A percentile compares a stretch with the other conserved stretches of the same genome.
Conservation (phyloP, 2,329 filamentous ascomycete species). For the Colletotrichum lupini region DNA sequence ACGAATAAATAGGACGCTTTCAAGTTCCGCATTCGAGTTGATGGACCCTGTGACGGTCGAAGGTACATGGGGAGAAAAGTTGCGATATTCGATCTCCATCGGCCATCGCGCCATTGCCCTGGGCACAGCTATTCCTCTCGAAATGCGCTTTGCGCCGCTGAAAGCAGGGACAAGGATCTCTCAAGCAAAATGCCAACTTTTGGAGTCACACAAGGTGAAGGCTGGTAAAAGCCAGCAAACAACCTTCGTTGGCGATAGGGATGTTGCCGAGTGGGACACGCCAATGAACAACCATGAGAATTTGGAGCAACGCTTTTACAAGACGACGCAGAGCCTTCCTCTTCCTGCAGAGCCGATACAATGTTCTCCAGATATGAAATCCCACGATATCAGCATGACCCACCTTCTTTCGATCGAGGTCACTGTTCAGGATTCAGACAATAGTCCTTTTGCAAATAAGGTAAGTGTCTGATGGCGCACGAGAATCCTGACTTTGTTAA, state of each 20-base stretch:
- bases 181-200: background rate
- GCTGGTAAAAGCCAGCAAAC: background rate
- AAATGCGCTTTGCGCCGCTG: conserved; percentile 10
- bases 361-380: conserved; percentile 15
- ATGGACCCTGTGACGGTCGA: conserved; percentile 24
- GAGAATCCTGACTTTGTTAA: background rate
- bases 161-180: background rate
- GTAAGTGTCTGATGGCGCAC: background rate
- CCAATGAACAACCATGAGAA: background rate
- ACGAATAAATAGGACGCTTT: conserved; percentile 12
- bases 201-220: conserved; percentile 5
- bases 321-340: background rate
- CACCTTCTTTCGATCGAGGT: conserved; percentile 12
- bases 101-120: conserved; percentile 21
- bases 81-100: conserved; percentile 7
- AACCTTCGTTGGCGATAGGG: background rate
- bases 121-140: conserved; percentile 10
- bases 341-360: conserved; percentile 7
- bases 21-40: conserved; percentile 16
- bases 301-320: background rate
- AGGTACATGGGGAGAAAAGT: conserved; percentile 1
- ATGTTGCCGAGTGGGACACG: conserved; percentile 2
- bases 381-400: background rate
- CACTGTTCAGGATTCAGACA: background rate
- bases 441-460: background rate